Base-by-base conservation (phyloP, 2,329 filamentous ascomycete genomes). In the Aspergillus ochraceus region DNA sequence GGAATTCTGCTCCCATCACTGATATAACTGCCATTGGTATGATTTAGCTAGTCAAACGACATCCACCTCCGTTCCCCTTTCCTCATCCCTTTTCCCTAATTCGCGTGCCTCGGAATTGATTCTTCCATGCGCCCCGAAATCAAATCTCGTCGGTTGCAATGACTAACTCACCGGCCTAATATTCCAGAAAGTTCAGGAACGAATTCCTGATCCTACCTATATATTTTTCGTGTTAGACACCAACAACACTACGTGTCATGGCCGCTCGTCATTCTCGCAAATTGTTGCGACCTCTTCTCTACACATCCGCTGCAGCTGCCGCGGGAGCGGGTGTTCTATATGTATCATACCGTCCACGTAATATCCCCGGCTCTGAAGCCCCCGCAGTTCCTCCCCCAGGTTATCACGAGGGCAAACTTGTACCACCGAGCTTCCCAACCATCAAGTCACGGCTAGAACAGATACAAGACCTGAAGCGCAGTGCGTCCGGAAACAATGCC, bases 351-450 rank as follows among this genome's bases (percentile, higher is more conserved):
- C 83, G 86, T 52, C 86, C 86, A 26, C 84, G 85, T 68, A 84
- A 87, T 68, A 86, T 89, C 36, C 86, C 86, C 24, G 86, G 86
- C 59, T 81, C 82, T 50, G 85, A 88, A 68, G 83, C 83, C 36
- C 85, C 86, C 3, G 79, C 81, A 17, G 86, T 88, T 26, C 86
- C 86, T 30, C 84, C 86, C n/a, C 86, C 85, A 0, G 85, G 83
- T 19, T 86, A 85, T 69, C 82, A 81, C 64, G 82, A 85, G 58
- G 86, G 86, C 50, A 79, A 84, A 60, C 84, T 88, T 66, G 73
- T 80, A 5, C 79, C 79, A 10, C 83, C 83, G 3, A 78, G 77
- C 55, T 84, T 84, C 66, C 82, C 83, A 4, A 70, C 71, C 50
- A 79, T 83, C 62, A 83, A 82, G 65, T 76, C 73, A 26, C 76